Evolutionary conservation across 2,329 filamentous ascomycete genomes (phyloP).

Genomic region (Xylariaceae sp.): DNA sequence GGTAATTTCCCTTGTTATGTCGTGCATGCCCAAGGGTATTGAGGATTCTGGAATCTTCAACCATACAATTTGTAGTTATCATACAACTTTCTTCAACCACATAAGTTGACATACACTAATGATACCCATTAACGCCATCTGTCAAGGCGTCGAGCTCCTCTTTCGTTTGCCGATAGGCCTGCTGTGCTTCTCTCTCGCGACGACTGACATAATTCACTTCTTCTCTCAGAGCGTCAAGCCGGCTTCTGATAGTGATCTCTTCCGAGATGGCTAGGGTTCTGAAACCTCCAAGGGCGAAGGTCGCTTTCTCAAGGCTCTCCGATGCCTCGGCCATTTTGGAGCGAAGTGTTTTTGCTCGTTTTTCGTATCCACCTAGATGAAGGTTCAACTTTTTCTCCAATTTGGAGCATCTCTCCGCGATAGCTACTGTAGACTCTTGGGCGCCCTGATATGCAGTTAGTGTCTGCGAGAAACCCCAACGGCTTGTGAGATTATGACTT

Average conservation of each 20-base stretch:
- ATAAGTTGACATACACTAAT: slow-evolving; percentile 6
- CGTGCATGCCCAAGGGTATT: neutral
- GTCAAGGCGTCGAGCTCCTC: slow-evolving; percentile 69
- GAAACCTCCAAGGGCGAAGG: slow-evolving; percentile 68
- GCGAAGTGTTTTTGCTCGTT: slow-evolving; percentile 74
- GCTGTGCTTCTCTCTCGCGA: slow-evolving; percentile 86
- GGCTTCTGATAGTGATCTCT: slow-evolving; percentile 66
- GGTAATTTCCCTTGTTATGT: too few relatives aligned
- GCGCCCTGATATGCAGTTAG: slow-evolving; percentile 48
- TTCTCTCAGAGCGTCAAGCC: slow-evolving; percentile 72
- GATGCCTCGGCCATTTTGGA: slow-evolving; percentile 75
- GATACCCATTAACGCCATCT: slow-evolving; percentile 33
- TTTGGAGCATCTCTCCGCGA: slow-evolving; percentile 78
- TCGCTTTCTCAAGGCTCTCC: slow-evolving; percentile 69
- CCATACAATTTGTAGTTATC: slow-evolving; percentile 15
- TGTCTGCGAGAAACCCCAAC: neutral
- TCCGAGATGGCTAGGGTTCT: slow-evolving; percentile 74
- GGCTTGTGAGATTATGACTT: slow-evolving; percentile 31
- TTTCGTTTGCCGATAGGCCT: slow-evolving; percentile 70
- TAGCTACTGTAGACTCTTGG: slow-evolving; percentile 67
- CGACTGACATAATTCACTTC: slow-evolving; percentile 78
- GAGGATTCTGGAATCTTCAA: slow-evolving; percentile 8
- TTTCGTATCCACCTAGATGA: slow-evolving; percentile 85
- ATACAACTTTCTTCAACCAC: slow-evolving; percentile 9
- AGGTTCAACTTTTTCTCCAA: slow-evolving; percentile 89